Base-by-base conservation (phyloP, 495 filamentous ascomycete genomes). In the Aspergillus diversus region DNA sequence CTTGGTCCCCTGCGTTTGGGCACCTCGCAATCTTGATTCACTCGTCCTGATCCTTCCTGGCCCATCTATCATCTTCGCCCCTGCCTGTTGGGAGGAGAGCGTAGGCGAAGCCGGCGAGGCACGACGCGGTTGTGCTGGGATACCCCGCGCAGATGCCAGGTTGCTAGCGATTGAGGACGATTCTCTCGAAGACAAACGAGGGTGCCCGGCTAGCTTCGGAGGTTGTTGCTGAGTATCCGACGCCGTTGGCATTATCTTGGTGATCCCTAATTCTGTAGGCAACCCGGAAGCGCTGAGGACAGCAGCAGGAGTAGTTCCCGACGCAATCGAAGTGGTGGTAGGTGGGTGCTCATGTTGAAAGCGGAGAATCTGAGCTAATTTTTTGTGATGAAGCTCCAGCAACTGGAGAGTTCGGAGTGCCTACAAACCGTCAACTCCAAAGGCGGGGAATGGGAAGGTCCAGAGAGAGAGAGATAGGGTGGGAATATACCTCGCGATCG, bases 121-220 rank as follows among this genome's bases (percentile, higher is more conserved):
- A 68, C 84, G 78, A 13, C 88, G 86, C 54, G 84, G 84, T 54
- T 87, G 86, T 16, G 88, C 81, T 3, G 90, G 90, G 63, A 97
- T 97, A 17, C 93, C 93, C 62, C 93, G 82, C 6, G 92, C 93
- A 3, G 91, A 92, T 0, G 93, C 93, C 7, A 97, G 79, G 66
- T 97, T 96, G 70, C 87, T 97, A 39, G 92, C 94, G 59, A 97
- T 96, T 4, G 93, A 96, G 0, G 93, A 93, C 5, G 87, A 84
- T 35, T 92, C 92, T 49, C 88, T 86, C 66, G 68, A 82, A 56
- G 71, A 84, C 66, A 80, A 77, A 66, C 75, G 89, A 70, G 72
- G 79, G 71, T 71, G 79, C 57, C 66, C 73, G n/a, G 59, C 65
- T 21, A 76, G 68, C 53, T 72, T 72, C 34, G 80, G 76, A 32